A percentile compares a stretch with the other conserved stretches of the same genome.
Evolutionary conservation across 306 rosid species (phyloP).

Genomic region (Prinsepia uniflora): DNA sequence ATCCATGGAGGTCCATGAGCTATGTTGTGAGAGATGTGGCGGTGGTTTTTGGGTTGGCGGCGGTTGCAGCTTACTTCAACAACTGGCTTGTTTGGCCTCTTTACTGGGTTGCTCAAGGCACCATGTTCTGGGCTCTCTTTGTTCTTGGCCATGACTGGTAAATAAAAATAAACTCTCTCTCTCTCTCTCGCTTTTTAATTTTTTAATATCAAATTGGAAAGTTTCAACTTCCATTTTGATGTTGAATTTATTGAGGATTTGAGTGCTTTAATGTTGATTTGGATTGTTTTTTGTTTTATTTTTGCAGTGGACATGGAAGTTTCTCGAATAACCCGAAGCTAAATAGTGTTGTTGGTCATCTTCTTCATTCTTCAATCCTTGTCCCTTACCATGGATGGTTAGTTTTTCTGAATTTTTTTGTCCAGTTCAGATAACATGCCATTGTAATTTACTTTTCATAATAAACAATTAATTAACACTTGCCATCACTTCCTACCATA

Average conservation of each 20-base stretch:
- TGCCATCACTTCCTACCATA: constrained; percentile 15
- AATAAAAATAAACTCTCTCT: background rate
- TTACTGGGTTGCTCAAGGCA: constrained; percentile 97
- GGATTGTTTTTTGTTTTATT: constrained; percentile 22
- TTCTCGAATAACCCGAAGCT: constrained; percentile 70
- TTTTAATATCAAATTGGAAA: background rate
- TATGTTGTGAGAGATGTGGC: constrained; percentile 83
- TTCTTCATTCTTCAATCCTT: constrained; percentile 90
- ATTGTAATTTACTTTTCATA: background rate
- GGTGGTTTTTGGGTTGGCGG: constrained; percentile 82
- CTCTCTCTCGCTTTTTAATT: background rate
- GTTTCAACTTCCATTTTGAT: no score
- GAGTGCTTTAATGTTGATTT: background rate
- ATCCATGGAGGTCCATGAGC: constrained; percentile 92
- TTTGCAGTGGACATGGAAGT: constrained; percentile 96
- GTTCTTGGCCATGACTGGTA: constrained; percentile 99
- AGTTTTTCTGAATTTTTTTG: constrained; percentile 14
- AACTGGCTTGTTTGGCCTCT: constrained; percentile 92
- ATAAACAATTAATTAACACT: background rate
- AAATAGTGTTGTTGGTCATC: constrained; percentile 85
- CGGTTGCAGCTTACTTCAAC: constrained; percentile 67
- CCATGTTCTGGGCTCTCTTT: constrained; percentile 99
- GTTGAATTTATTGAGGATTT: background rate
- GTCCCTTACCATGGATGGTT: constrained; percentile 99
- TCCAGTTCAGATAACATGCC: background rate